A percentile compares a stretch with the other conserved stretches of the same genome.
Evolutionary conservation across 371 early-diverging fungal genomes (phyloP).

Genomic region (Dichotomocladium elegans): DNA sequence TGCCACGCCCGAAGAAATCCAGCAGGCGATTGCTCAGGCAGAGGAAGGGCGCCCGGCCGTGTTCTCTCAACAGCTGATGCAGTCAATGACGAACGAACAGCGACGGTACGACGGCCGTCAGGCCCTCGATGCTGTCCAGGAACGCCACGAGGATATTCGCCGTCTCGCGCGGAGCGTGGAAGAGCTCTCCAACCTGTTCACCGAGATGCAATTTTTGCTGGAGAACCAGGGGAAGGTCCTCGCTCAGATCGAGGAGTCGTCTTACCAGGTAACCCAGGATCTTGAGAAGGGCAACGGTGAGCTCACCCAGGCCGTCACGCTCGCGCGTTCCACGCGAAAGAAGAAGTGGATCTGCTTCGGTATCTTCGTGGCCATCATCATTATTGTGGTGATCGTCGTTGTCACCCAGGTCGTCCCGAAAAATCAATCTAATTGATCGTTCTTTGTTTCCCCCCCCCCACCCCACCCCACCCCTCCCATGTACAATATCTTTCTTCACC

Average conservation of each 20-base stretch:
- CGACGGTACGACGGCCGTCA: constrained; percentile 39
- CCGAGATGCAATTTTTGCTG: constrained; percentile 44
- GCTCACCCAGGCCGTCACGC: constrained; percentile 25
- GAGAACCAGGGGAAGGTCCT: constrained; percentile 39
- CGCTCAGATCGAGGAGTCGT: constrained; percentile 34
- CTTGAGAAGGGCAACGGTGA: constrained; percentile 34
- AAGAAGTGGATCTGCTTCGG: constrained; percentile 52
- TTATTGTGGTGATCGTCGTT: constrained; percentile 39
- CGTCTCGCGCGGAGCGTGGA: constrained; percentile 41
- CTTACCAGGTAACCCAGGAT: constrained; percentile 26
- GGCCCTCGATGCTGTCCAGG: constrained; percentile 44
- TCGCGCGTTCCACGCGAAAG: constrained; percentile 34
- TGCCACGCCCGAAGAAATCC: constrained; percentile 43
- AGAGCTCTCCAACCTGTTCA: constrained; percentile 36
- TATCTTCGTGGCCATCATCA: constrained; percentile 37
- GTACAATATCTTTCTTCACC: too few relatives aligned
- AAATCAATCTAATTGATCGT: too few relatives aligned
- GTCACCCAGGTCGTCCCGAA: constrained; percentile 25
- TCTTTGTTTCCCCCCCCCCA: too few relatives aligned
- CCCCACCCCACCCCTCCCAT: too few relatives aligned
- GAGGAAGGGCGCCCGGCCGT: constrained; percentile 41
- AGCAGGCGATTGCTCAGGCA: constrained; percentile 39
- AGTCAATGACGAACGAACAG: constrained; percentile 31
- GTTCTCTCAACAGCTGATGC: constrained; percentile 45
- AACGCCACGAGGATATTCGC: constrained; percentile 48